phyloP scores from a whole-genome alignment of 441 rosid species.

The Manihot esculenta region DNA sequence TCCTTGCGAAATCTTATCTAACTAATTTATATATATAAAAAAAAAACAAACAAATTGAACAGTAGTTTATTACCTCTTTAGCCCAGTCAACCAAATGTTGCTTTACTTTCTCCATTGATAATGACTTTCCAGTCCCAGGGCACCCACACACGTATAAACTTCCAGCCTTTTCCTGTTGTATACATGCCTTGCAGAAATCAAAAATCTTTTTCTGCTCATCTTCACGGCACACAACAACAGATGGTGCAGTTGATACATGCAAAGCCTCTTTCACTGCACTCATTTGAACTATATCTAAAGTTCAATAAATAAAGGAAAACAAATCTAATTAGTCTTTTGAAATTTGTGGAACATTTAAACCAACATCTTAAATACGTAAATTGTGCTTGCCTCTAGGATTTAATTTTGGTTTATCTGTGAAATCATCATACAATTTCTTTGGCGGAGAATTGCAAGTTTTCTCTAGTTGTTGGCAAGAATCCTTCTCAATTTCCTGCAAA shows the following conservation, averaged over 20 bases:
- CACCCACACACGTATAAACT: constrained; percentile 82
- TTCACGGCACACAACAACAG: constrained; percentile 57
- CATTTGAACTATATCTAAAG: constrained; percentile 54
- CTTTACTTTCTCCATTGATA: constrained; percentile 73
- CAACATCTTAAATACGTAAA: neutral
- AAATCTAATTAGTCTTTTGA: neutral
- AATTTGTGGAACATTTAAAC: neutral
- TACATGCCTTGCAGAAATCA: constrained; percentile 59
- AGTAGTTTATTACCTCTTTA: constrained; percentile 42
- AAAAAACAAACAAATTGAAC: neutral
- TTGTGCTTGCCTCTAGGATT: constrained; percentile 54
- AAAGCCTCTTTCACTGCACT: constrained; percentile 23
- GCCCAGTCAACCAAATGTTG: constrained; percentile 58
- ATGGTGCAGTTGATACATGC: constrained; percentile 47
- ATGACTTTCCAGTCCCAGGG: constrained; percentile 84
- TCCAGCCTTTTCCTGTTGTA: constrained; percentile 58
- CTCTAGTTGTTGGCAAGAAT: constrained; percentile 12
- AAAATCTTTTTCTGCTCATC: constrained; percentile 57
- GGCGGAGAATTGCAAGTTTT: constrained; percentile 32
- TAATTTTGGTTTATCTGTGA: constrained; percentile 38
- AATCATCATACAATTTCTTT: constrained; percentile 26
- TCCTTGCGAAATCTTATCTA: neutral
- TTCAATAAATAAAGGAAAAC: neutral
- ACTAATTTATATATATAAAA: neutral
- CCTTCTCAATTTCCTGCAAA: constrained; percentile 42